A percentile compares a stretch with the other conserved stretches of the same genome.
phyloP scores from a whole-genome alignment of 108 stramenopile genomes.

The Halocafeteria seosinensis region DNA sequence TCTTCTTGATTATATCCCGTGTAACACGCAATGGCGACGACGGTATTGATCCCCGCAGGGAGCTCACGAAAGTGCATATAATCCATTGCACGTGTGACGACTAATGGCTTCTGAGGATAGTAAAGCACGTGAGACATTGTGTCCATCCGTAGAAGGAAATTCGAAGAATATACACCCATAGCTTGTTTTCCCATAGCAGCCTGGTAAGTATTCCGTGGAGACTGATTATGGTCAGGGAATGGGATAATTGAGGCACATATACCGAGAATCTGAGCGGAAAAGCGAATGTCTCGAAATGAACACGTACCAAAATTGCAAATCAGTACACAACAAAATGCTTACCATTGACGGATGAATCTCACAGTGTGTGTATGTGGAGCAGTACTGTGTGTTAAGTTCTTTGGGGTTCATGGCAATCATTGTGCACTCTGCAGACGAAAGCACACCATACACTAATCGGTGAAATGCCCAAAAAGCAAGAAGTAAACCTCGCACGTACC shows the following conservation, averaged over 20 bases:
- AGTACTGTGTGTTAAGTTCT: slow-evolving; percentile 59
- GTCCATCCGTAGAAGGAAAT: slow-evolving; percentile 96
- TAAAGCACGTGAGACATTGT: slow-evolving; percentile 96
- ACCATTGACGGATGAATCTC: slow-evolving; percentile 98
- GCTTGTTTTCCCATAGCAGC: slow-evolving; percentile 63
- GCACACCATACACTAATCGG: no score
- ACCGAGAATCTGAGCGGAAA: no score
- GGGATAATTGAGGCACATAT: slow-evolving; percentile 79
- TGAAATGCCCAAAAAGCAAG: no score
- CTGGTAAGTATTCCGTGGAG: slow-evolving; percentile 97
- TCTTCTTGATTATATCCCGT: slow-evolving; percentile 97
- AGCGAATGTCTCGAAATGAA: no score
- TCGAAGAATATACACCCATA: slow-evolving; percentile 89
- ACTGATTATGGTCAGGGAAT: slow-evolving; percentile 99
- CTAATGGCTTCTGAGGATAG: slow-evolving; percentile 95
- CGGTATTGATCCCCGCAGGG: slow-evolving; percentile 88
- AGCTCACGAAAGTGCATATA: slow-evolving; percentile 86
- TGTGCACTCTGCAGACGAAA: no score
- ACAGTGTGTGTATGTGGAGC: slow-evolving; percentile 90
- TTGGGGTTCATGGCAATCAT: slow-evolving; percentile 94
- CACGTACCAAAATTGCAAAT: no score
- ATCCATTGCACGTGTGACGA: slow-evolving; percentile 90
- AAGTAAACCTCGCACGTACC: no score
- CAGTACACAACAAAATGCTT: slow-evolving; percentile 81
- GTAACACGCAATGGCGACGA: slow-evolving; percentile 93